These are phyloP conservation scores for Cercospora sp. DNA, from an alignment of 2,329 filamentous ascomycete species.

Conservation along the genomic window DNA sequence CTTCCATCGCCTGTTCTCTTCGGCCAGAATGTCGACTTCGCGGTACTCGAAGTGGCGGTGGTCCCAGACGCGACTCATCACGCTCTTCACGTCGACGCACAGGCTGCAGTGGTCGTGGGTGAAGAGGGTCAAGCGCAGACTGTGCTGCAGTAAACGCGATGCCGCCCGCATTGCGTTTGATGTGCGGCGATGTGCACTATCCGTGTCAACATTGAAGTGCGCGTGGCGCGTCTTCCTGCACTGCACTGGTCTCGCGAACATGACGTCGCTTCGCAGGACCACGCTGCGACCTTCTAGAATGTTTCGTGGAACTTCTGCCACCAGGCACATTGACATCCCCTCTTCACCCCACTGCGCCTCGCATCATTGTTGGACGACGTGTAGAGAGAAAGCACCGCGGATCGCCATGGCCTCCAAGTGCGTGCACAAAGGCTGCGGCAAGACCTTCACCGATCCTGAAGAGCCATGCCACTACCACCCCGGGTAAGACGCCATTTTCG, in stretches of 20 bases:
- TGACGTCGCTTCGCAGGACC: background rate
- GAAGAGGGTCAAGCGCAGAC: constrained; percentile 64
- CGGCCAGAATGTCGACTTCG: constrained; percentile 69
- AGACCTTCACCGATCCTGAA: constrained; percentile 75
- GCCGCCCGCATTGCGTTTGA: constrained; percentile 17
- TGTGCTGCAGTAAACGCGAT: constrained; percentile 22
- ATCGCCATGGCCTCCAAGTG: constrained; percentile 74
- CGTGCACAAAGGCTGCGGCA: constrained; percentile 94
- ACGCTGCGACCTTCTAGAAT: background rate
- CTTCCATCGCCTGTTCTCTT: constrained; percentile 65
- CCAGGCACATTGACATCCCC: background rate
- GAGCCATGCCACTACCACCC: constrained; percentile 88
- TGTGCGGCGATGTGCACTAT: background rate
- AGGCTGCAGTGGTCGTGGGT: constrained; percentile 70
- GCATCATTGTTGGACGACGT: background rate
- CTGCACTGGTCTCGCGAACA: background rate
- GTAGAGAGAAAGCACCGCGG: background rate
- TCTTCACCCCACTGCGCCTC: background rate
- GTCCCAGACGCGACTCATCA: constrained; percentile 68
- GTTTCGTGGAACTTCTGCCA: background rate
- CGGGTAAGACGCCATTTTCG: constrained; percentile 21
- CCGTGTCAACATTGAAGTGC: background rate
- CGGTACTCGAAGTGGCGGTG: constrained; percentile 65
- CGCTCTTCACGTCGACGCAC: constrained; percentile 66
- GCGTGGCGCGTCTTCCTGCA: background rate